Base-by-base conservation (phyloP, 768 basidiomycete species). In the Mycena olivaceomarginata region DNA sequence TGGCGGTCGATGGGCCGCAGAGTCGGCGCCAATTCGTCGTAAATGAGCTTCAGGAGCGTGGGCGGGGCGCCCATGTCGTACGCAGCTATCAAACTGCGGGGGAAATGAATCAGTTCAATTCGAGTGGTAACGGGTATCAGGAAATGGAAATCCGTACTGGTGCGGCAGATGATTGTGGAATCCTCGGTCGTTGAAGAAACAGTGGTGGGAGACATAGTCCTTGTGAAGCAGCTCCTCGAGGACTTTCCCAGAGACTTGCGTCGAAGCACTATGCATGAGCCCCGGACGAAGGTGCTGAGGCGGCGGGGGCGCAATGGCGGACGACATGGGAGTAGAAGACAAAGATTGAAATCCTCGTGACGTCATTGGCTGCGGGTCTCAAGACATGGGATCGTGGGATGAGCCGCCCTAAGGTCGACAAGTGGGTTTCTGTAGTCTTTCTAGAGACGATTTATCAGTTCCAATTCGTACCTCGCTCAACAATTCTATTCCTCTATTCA, bases 91-190 rank as follows among this genome's bases (percentile, higher is more conserved):
- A 89, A 67, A 70, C 88, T 89, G 41, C 46, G 31, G 15, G 41
- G 25, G 15, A 31, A 4, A 11, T 31, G 22, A 43, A 16, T 22
- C 53, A 53, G 20, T 8, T 31, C 31, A 31, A 31, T 31, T 31
- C 31, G 31, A 31, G 4, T 31, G 31, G 31, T 31, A 31, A 31
- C 4, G 18, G 31, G 18, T 22, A 57, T 43, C 10, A n/a, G 53
- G 10, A 9, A 15, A 56, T 46, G 9, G 22, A 41, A 15, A 16
- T 13, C 72, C 87, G 77, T 63, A 89, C 89, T 89, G 88, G 78
- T 89, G 89, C 56, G 85, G 85, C 2, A 88, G 81, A 77, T 89
- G 89, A 76, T 89, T 89, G 73, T 89, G 88, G 41, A 88, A 85
- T 12, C 87, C 85, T 10, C 79, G 70, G 12, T 76, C 77, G 12